Evolutionary conservation across 2,329 filamentous ascomycete species (phyloP).

Genomic region (Colletotrichum karsti): DNA sequence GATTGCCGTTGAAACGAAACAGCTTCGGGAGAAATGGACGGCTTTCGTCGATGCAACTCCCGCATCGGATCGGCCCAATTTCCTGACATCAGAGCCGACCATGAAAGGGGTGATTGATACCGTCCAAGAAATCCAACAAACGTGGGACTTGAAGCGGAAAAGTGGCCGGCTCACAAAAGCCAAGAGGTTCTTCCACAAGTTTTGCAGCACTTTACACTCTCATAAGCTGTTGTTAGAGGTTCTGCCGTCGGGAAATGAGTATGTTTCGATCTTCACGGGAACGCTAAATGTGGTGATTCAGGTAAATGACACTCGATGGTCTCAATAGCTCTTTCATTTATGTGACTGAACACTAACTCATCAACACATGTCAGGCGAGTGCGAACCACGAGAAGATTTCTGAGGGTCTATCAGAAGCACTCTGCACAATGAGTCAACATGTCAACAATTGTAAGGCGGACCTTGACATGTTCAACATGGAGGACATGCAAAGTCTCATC

Average conservation of each 20-base stretch:
- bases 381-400: conserved; percentile 34
- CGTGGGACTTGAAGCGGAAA: conserved; percentile 2
- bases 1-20: conserved; percentile 16
- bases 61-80: conserved; percentile 15
- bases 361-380: conserved; percentile 29
- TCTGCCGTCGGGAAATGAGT: conserved; percentile 38
- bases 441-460: conserved; percentile 24
- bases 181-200: conserved; percentile 33
- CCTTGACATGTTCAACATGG: conserved; percentile 22
- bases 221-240: conserved; percentile 36
- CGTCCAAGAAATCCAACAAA: not conserved
- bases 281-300: conserved; percentile 36
- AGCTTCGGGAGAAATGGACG: conserved; percentile 25
- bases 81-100: conserved; percentile 7
- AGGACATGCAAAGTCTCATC: conserved; percentile 19
- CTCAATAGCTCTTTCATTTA: not conserved
- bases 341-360: not conserved
- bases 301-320: not conserved
- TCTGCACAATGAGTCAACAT: conserved; percentile 31
- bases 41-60: conserved; percentile 20
- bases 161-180: conserved; percentile 17
- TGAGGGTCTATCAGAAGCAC: conserved; percentile 28
- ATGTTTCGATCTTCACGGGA: conserved; percentile 39
- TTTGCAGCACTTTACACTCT: conserved; percentile 34
- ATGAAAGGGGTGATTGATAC: conserved; percentile 26